Percentiles rank a stretch among this genome's conserved stretches.
Evolutionary conservation across 164 flowering plant species (phyloP).

Genomic region (Vitis riparia): DNA sequence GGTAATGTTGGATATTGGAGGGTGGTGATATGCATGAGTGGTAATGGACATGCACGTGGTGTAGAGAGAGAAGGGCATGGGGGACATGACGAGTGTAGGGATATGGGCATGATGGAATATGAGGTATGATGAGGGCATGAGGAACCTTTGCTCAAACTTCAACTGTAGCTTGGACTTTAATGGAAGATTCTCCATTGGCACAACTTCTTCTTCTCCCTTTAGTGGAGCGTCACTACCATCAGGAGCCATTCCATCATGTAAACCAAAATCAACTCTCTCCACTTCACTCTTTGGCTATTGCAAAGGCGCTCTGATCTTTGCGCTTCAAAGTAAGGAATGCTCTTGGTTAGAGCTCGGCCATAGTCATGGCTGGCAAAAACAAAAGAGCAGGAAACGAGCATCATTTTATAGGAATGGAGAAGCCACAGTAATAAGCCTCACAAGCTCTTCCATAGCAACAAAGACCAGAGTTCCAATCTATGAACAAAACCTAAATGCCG

Average conservation of each 20-base stretch:
- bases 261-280: conserved; percentile 80
- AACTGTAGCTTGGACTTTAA: no score
- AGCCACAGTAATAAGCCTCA: conserved; percentile 32
- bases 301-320: conserved; percentile 95
- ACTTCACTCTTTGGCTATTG: conserved; percentile 64
- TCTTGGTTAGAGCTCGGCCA: conserved; percentile 72
- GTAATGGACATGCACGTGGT: no score
- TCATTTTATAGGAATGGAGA: conserved; percentile 30
- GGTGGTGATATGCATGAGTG: no score
- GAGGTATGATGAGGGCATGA: no score
- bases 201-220: no score
- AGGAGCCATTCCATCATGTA: conserved; percentile 68
- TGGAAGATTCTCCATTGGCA: no score
- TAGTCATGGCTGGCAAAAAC: conserved; percentile 83
- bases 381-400: conserved; percentile 39
- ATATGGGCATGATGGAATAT: no score
- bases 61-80: no score
- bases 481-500: neutral
- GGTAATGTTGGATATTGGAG: no score
- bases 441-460: conserved; percentile 29
- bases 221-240: no score
- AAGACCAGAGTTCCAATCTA: neutral
- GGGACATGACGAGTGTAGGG: no score
- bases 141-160: no score
- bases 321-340: conserved; percentile 90